phyloP scores from a whole-genome alignment of 352 stramenopile genomes.

The Phytopythium montanum region DNA sequence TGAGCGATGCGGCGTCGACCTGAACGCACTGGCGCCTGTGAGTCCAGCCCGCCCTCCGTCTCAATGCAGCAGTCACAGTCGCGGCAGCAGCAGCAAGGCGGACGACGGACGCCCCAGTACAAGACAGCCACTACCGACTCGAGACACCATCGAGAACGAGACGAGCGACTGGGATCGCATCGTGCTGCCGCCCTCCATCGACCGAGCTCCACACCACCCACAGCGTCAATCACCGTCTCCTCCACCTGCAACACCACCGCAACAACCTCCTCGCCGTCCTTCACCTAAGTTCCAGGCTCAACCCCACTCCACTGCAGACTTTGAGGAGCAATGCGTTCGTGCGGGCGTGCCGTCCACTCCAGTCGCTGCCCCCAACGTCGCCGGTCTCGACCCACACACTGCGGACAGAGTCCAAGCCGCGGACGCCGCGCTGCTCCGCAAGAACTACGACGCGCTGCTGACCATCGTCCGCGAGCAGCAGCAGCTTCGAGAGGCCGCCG shows the following conservation, averaged over 20 bases:
- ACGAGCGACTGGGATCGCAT: not conserved
- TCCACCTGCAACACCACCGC: not conserved
- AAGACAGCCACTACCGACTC: not conserved
- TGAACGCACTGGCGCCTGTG: not conserved
- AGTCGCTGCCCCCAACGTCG: conserved; percentile 37
- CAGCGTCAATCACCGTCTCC: not conserved
- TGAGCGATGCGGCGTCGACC: not conserved
- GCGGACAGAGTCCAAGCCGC: conserved; percentile 47
- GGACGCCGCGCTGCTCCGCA: conserved; percentile 60
- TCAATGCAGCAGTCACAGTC: not conserved
- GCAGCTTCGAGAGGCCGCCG: conserved; percentile 46
- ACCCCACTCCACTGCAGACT: not conserved
- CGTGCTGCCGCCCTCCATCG: not conserved
- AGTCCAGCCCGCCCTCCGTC: not conserved
- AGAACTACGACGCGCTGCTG: conserved; percentile 80
- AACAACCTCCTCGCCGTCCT: not conserved
- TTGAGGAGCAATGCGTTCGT: conserved; percentile 1
- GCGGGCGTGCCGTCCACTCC: conserved; percentile 19
- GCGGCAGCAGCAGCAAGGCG: not conserved
- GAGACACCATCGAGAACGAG: not conserved
- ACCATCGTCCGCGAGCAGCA: conserved; percentile 73
- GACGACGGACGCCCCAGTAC: not conserved
- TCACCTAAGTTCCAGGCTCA: not conserved
- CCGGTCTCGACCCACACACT: conserved; percentile 51
- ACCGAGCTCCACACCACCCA: too few species aligned